Evolutionary conservation across 169 alveolate species (phyloP), one percentile per base, ranked within the genome.

Genomic region (Eimeria necatrix): DNA sequence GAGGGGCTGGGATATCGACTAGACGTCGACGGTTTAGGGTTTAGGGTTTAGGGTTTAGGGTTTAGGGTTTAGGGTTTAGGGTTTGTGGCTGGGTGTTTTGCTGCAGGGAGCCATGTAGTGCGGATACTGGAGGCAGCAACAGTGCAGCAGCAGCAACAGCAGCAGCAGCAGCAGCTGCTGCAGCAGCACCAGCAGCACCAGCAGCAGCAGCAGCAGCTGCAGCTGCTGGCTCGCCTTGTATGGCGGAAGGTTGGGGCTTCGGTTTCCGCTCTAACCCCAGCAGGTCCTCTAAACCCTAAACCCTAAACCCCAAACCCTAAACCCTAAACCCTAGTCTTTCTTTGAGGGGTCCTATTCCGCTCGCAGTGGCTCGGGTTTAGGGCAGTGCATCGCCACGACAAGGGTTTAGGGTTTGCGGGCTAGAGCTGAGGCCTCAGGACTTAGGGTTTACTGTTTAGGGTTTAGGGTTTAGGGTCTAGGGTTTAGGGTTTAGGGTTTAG

Each of bases 121-220:
- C 56, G 85, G 61, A 74, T 74, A 4, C 7, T 74, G 60, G 85
- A 74, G 60, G 85, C 85, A 41, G 85, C 85, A n/a, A 74, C 61
- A 3, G 8, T 10, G 85, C 20, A 16, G 26, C 85, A 8, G 85
- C 85, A 41, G 59, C 85, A 32, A 60, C 85, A 41, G 41, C 61
- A 74, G 85, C 85, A 8, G 85, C 85, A 41, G 85, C 85, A 32
- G 85, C 85, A 41, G 85, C 85, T 5, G 85, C 85, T 7, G 78
- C 49, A 5, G 78, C 49, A 12, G 73, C 73, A 61, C 41, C 73
- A 61, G 73, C 73, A 61, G 73, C 73, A 61, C 32, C 73, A 61
- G 24, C 83, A 71, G 83, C 83, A 71, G 49, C 83, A 74, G 85
- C 61, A 26, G 60, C 85, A 74, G 60, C 60, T 74, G 85, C 85